Percentiles rank a stretch among this genome's conserved stretches.
phyloP scores from a whole-genome alignment of 78 protist species.

The Emiliania huxleyi region DNA sequence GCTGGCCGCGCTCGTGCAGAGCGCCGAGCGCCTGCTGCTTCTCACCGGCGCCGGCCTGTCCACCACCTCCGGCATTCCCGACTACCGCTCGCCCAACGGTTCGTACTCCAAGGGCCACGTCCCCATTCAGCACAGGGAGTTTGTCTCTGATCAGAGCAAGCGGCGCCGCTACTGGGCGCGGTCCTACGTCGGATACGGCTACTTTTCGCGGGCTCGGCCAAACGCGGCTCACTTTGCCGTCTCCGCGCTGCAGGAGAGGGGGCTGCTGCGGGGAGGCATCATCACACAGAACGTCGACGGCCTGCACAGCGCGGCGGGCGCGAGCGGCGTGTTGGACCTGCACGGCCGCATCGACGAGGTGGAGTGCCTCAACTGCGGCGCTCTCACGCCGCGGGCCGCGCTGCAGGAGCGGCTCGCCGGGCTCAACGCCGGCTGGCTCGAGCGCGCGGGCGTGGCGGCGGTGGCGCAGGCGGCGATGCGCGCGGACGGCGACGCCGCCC shows the following conservation, averaged over 20 bases:
- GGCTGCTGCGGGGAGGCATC: not conserved
- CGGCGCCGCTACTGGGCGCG: slow-evolving; percentile 10
- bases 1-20: not conserved
- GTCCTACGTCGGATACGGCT: not conserved
- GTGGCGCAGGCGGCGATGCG: not conserved
- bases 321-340: not conserved
- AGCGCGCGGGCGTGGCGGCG: not conserved
- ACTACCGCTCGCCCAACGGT: not conserved
- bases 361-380: not conserved
- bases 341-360: not conserved
- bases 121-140: not conserved
- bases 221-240: not conserved
- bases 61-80: not conserved
- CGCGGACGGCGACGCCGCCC: not conserved
- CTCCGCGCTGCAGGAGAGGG: not conserved
- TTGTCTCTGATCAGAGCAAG: not conserved
- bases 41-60: not conserved
- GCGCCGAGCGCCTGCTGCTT: not conserved
- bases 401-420: not conserved
- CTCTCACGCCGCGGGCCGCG: not conserved
- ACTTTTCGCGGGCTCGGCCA: not conserved
- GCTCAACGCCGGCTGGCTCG: not conserved
- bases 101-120: not conserved
- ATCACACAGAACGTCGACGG: slow-evolving; percentile 26
- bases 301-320: not conserved